phyloP scores from a whole-genome alignment of 148 eudicot genomes.

The Amaranthus cruentus region DNA sequence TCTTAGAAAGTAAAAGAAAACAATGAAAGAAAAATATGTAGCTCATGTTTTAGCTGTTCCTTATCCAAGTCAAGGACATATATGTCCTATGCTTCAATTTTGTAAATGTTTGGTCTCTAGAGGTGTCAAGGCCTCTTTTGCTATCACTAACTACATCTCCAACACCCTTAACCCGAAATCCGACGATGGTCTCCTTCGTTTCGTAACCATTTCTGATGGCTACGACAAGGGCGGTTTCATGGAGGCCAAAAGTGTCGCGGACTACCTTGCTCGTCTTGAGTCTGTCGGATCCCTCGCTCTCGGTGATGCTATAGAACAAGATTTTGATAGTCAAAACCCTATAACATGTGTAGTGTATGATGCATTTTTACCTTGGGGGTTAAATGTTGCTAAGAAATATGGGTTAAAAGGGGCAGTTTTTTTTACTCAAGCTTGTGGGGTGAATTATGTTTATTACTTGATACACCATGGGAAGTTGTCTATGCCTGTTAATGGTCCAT shows the following conservation, averaged over 20 bases:
- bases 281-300: constrained; percentile 28
- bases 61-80: constrained; percentile 50
- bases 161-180: constrained; percentile 21
- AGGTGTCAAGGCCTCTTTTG: constrained; percentile 38
- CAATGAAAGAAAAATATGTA: constrained; percentile 8
- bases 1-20: background rate
- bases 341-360: constrained; percentile 42
- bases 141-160: constrained; percentile 36
- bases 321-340: constrained; percentile 16
- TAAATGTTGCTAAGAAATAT: constrained; percentile 33
- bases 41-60: constrained; percentile 41
- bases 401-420: constrained; percentile 32
- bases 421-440: constrained; percentile 46
- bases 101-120: constrained; percentile 38
- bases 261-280: constrained; percentile 28
- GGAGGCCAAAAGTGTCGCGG: constrained; percentile 15
- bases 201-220: constrained; percentile 48
- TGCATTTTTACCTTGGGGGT: constrained; percentile 40
- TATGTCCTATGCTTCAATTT: constrained; percentile 52
- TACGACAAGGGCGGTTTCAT: constrained; percentile 34
- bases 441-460: constrained; percentile 32
- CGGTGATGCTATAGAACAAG: constrained; percentile 23
- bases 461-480: constrained; percentile 21
- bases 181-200: constrained; percentile 19
- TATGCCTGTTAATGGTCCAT: constrained; percentile 21